Evolutionary conservation across 208 protist species (phyloP).

Genomic region (Wallacemonas sp.): DNA sequence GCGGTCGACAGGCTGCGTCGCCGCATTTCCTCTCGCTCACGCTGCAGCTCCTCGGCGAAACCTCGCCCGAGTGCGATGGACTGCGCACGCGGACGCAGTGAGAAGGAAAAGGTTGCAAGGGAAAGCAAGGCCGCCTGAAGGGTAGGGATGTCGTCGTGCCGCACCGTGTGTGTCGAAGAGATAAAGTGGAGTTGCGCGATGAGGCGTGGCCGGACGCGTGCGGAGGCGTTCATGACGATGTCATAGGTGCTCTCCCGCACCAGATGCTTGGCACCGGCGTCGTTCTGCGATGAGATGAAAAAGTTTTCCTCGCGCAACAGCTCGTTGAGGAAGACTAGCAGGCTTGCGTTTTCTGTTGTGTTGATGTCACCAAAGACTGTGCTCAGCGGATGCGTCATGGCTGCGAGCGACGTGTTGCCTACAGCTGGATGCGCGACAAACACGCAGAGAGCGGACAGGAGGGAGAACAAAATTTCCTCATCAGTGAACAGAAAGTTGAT

Average conservation of each 20-base stretch:
- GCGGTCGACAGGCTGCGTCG: slow-evolving; percentile 32
- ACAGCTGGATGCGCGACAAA: slow-evolving; percentile 85
- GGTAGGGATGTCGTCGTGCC: slow-evolving; percentile 35
- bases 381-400: slow-evolving; percentile 68
- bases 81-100: slow-evolving; percentile 52
- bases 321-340: slow-evolving; percentile 52
- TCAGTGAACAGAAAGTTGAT: slow-evolving; percentile 79
- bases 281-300: slow-evolving; percentile 31
- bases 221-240: slow-evolving; percentile 43
- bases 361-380: slow-evolving; percentile 73
- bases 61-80: slow-evolving; percentile 40
- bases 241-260: slow-evolving; percentile 58
- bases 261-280: slow-evolving; percentile 24
- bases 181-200: slow-evolving; percentile 42
- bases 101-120: slow-evolving; percentile 63
- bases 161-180: slow-evolving; percentile 29
- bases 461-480: slow-evolving; percentile 78
- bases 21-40: slow-evolving; percentile 57
- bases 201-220: slow-evolving; percentile 35
- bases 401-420: slow-evolving; percentile 66
- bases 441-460: slow-evolving; percentile 71
- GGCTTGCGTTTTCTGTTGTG: slow-evolving; percentile 45
- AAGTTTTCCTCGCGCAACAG: slow-evolving; percentile 55
- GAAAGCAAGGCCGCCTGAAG: slow-evolving; percentile 58
- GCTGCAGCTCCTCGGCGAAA: slow-evolving; percentile 48